phyloP scores from a whole-genome alignment of 2,329 filamentous ascomycete genomes.

The Gaeumannomyces sp. region DNA sequence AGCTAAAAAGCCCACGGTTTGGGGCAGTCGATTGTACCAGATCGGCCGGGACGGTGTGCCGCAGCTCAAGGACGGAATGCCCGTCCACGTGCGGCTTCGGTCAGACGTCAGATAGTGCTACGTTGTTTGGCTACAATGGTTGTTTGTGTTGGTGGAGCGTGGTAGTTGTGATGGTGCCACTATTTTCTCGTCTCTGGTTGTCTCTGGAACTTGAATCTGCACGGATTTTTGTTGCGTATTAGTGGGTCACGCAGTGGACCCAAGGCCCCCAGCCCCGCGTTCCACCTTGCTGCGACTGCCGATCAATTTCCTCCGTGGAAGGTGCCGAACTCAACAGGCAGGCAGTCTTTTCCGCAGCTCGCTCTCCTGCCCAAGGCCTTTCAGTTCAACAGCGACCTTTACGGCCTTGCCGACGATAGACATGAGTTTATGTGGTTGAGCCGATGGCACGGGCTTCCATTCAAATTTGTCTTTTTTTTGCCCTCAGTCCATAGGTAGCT shows the following conservation, averaged over 20 bases:
- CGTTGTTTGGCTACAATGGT: neutral
- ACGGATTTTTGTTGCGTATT: too few species aligned
- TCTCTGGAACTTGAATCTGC: neutral
- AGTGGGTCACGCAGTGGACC: too few species aligned
- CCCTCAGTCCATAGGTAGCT: too few species aligned
- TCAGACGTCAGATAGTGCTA: neutral
- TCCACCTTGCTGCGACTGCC: too few species aligned
- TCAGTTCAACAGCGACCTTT: neutral
- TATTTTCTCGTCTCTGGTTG: neutral
- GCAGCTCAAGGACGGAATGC: conserved; percentile 32
- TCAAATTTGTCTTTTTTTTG: too few species aligned
- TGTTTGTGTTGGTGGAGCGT: neutral
- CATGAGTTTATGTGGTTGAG: too few species aligned
- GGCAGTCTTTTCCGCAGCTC: neutral
- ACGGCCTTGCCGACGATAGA: neutral
- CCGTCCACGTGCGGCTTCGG: conserved; percentile 27
- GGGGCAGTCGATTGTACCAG: conserved; percentile 26
- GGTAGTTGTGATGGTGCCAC: neutral
- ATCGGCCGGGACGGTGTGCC: conserved; percentile 21
- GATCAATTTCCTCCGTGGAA: too few species aligned
- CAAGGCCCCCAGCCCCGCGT: too few species aligned
- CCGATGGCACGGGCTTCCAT: too few species aligned
- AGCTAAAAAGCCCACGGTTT: conserved; percentile 20
- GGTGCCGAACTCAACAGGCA: too few species aligned
- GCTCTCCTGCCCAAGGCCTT: too few species aligned